Evolutionary conservation across 495 filamentous ascomycete genomes (phyloP), one percentile per base, ranked within the genome.

Genomic region (Podospora fimiseda): DNA sequence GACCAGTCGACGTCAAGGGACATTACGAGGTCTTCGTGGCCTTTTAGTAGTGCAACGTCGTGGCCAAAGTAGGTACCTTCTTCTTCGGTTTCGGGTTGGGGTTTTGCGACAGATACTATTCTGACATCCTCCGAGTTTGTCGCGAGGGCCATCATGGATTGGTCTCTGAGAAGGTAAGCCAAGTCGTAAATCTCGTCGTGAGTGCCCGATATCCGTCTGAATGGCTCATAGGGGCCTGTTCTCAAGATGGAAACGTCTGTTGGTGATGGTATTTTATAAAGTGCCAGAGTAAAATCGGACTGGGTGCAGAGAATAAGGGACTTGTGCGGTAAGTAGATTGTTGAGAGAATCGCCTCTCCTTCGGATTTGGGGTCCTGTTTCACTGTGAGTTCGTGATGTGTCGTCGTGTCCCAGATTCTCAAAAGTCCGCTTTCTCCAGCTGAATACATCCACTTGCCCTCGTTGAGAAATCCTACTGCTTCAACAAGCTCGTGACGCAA

Each of bases 161-260:
- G 80, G 50, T 91, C 83, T 9, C 82, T 80, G 1, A 90, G 83
- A 51, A 96, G 78, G 61, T 90, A 95, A 20, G 83, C 86, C 19
- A 96, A 70, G 59, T 97, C 94, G 58, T 97, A 94, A 50, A 97
- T 90, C 64, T 97, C 93, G 63, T 97, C 93, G 66, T 97, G 90
- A 30, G 93, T 96, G 19, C 94, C 94, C 16, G 92, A 95, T 57
- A 97, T 92, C 15, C 88, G 80, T 51, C 87, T 82, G 48, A 86
- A 68, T 0, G 74, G 74, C 46, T 74, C 65, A 44, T 63, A 58
- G 18, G 76, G 59, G 49, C 58, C 39, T 15, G 60, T 60, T 24
- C 63, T 27, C 51, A 58, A 51, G 19, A 72, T 37, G 19, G 53
- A 36, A 61, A 65, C 55, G 11, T 58, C 61, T 20, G 33, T 51